These are phyloP conservation scores for Penicillium soppii DNA, from an alignment of 495 filamentous ascomycete species.

Conservation along the genomic window DNA sequence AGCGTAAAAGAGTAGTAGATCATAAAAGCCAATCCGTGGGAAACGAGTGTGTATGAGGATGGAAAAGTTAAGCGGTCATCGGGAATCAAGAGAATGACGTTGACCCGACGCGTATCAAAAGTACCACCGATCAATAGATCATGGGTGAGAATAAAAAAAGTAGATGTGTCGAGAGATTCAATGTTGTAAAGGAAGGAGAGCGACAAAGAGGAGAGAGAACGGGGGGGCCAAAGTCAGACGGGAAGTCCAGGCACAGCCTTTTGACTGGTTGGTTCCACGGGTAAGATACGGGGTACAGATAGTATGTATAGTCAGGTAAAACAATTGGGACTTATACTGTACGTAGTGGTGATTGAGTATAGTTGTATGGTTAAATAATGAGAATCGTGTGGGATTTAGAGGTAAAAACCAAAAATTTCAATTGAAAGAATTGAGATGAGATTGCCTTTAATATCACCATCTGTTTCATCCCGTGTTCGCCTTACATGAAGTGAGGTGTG, in stretches of 20 bases:
- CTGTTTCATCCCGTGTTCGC: conserved; percentile 10
- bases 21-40: conserved; percentile 21
- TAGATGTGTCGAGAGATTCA: neutral
- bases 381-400: too few relatives aligned
- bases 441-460: neutral
- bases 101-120: neutral
- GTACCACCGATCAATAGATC: too few relatives aligned
- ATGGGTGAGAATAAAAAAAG: conserved; percentile 7
- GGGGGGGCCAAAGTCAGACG: conserved; percentile 7
- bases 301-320: conserved; percentile 12
- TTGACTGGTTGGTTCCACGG: conserved; percentile 8
- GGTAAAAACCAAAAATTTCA: neutral
- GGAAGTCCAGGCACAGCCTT: neutral
- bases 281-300: conserved; percentile 6
- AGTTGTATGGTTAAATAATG: too few relatives aligned
- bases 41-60: conserved; percentile 23
- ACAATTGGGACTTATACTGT: too few relatives aligned
- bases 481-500: conserved; percentile 5
- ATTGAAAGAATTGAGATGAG: neutral
- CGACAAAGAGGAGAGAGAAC: conserved; percentile 9
- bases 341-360: too few relatives aligned
- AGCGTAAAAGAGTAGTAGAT: conserved; percentile 31
- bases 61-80: conserved; percentile 20
- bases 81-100: conserved; percentile 22
- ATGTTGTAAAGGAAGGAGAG: neutral